phyloP scores from a whole-genome alignment of 306 rosid genomes.

The Betula pendula region DNA sequence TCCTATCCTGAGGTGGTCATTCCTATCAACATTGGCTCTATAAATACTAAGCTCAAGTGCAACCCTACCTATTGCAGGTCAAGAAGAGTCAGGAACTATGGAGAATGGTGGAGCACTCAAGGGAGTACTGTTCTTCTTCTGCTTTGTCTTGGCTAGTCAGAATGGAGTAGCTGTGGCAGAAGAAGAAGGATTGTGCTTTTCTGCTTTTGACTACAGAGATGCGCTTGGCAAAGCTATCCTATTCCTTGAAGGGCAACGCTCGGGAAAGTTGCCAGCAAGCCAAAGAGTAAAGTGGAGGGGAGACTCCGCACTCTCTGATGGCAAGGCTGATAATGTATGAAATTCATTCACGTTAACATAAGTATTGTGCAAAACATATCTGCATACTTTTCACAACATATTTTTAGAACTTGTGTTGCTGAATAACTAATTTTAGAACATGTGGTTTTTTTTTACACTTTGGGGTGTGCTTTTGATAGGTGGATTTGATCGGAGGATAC shows the following conservation, averaged over 20 bases:
- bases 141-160: slow-evolving; percentile 27
- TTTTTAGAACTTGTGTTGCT: background rate
- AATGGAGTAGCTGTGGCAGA: slow-evolving; percentile 34
- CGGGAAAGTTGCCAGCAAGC: slow-evolving; percentile 57
- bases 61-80: slow-evolving; percentile 5
- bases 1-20: background rate
- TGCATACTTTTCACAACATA: background rate
- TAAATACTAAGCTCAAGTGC: slow-evolving; percentile 31
- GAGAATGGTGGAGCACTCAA: slow-evolving; percentile 28
- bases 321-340: slow-evolving; percentile 53
- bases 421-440: too few relatives aligned
- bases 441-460: too few relatives aligned
- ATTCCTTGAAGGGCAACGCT: slow-evolving; percentile 89
- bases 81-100: background rate
- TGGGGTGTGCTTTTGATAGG: slow-evolving; percentile 35
- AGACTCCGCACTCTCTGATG: slow-evolving; percentile 76
- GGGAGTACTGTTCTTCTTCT: slow-evolving; percentile 38
- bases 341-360: background rate
- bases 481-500: slow-evolving; percentile 78
- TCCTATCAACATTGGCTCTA: slow-evolving; percentile 4
- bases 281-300: slow-evolving; percentile 78
- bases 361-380: background rate
- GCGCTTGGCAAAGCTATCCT: slow-evolving; percentile 70
- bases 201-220: slow-evolving; percentile 45
- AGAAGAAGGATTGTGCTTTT: slow-evolving; percentile 24